These are phyloP conservation scores for Fusarium lyarnte DNA, from an alignment of 2,329 filamentous ascomycete genomes.

Conservation along the genomic window DNA sequence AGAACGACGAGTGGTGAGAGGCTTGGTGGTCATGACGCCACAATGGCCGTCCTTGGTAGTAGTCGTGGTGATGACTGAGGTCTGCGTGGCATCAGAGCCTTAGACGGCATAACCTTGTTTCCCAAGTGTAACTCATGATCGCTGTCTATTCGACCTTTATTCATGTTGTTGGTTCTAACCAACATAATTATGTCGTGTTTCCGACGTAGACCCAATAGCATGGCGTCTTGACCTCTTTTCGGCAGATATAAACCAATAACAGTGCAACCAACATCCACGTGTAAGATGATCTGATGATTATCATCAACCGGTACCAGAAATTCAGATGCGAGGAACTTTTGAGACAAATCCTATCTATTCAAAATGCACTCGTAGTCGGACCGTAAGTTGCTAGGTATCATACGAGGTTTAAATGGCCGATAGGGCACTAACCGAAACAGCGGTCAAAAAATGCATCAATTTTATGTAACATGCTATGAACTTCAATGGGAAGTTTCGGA, in stretches of 20 bases:
- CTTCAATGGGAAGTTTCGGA: not conserved
- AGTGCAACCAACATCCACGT: not conserved
- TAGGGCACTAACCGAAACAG: not conserved
- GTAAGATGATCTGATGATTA: not conserved
- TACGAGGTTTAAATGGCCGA: not conserved
- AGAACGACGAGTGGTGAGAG: not conserved
- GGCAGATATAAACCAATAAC: not conserved
- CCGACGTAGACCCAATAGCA: not conserved
- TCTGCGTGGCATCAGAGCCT: not conserved
- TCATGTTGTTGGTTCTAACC: no score
- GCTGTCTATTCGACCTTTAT: not conserved
- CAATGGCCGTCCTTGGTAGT: not conserved
- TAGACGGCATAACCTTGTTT: rapidly evolving
- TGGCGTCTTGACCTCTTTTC: not conserved
- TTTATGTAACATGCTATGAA: no score
- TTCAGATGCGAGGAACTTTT: not conserved
- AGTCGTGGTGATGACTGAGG: not conserved
- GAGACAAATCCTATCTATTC: not conserved
- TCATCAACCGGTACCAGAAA: not conserved
- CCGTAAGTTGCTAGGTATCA: not conserved
- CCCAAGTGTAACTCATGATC: rapidly evolving
- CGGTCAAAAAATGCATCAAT: not conserved
- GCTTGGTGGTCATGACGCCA: not conserved
- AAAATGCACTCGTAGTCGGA: not conserved
- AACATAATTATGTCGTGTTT: not conserved